phyloP scores from a whole-genome alignment of 495 filamentous ascomycete species.

The Mycothermus thermophilus region DNA sequence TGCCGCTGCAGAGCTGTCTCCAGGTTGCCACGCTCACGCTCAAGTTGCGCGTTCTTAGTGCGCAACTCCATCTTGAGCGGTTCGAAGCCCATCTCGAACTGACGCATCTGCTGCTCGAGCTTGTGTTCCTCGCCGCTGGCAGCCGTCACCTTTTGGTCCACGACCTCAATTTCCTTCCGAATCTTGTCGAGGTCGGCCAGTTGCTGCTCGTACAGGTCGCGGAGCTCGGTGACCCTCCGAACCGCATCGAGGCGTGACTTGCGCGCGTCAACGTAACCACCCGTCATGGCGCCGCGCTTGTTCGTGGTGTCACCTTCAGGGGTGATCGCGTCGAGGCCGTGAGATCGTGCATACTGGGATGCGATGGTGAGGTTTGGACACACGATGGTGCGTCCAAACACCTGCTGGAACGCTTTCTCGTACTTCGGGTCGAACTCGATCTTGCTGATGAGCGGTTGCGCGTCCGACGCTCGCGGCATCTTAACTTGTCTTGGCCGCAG shows the following conservation, averaged over 20 bases:
- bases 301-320: constrained; percentile 87
- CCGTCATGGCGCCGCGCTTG: constrained; percentile 86
- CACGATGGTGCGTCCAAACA: constrained; percentile 91
- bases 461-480: constrained; percentile 75
- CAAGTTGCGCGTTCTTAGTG: constrained; percentile 53
- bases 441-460: constrained; percentile 73
- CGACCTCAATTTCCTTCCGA: constrained; percentile 48
- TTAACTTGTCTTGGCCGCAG: constrained; percentile 53
- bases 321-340: constrained; percentile 84
- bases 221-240: constrained; percentile 57
- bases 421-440: constrained; percentile 64
- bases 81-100: constrained; percentile 70
- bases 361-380: constrained; percentile 80
- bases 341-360: constrained; percentile 76
- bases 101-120: constrained; percentile 60
- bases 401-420: constrained; percentile 76
- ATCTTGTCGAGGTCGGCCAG: constrained; percentile 28
- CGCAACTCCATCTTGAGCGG: constrained; percentile 62
- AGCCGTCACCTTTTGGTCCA: constrained; percentile 76
- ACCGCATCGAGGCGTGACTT: constrained; percentile 75
- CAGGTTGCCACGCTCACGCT: constrained; percentile 59
- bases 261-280: constrained; percentile 77
- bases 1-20: constrained; percentile 53
- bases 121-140: constrained; percentile 72
- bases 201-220: constrained; percentile 58